Evolutionary conservation across 2,329 filamentous ascomycete genomes (phyloP).

Genomic region (Fusarium drepaniforme): DNA sequence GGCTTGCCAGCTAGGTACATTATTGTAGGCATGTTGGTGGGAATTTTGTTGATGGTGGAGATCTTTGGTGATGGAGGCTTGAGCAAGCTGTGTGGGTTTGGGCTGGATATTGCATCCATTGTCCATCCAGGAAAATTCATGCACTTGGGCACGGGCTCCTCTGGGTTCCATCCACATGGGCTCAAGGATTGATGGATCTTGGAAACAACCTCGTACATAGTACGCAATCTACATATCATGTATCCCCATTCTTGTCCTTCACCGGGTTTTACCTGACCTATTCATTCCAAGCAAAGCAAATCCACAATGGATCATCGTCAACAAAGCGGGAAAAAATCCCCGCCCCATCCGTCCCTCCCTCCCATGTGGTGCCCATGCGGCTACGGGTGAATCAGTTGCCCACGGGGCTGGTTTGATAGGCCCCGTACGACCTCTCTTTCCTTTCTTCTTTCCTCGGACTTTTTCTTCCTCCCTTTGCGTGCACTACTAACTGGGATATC

Average conservation of each 20-base stretch:
- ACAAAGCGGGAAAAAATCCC: background rate
- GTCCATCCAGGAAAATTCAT: slow-evolving; percentile 3
- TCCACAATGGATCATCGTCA: background rate
- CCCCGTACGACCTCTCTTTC: background rate
- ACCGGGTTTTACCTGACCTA: background rate
- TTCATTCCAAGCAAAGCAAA: background rate
- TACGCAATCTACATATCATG: slow-evolving; percentile 22
- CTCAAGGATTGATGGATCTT: slow-evolving; percentile 5
- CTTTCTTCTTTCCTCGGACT: slow-evolving; percentile 33
- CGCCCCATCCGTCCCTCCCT: background rate
- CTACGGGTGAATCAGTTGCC: slow-evolving; percentile 7
- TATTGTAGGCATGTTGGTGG: background rate
- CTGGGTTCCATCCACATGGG: slow-evolving; percentile 13
- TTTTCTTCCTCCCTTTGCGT: slow-evolving; percentile 18
- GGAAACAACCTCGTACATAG: slow-evolving; percentile 9
- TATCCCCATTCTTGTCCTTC: slow-evolving; percentile 5
- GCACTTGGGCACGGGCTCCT: slow-evolving; percentile 3
- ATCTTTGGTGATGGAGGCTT: slow-evolving; percentile 7
- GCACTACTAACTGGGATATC: slow-evolving; percentile 27
- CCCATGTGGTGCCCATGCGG: slow-evolving; percentile 12
- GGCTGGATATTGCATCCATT: background rate
- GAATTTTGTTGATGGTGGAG: slow-evolving; percentile 5
- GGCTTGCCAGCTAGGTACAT: background rate
- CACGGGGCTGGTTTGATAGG: slow-evolving; percentile 30
- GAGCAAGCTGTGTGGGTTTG: background rate